Percentiles rank a stretch among this genome's conserved stretches.
Conservation (phyloP, 1,139 yeast genomes). For the Trichomonascaceae sp. region DNA sequence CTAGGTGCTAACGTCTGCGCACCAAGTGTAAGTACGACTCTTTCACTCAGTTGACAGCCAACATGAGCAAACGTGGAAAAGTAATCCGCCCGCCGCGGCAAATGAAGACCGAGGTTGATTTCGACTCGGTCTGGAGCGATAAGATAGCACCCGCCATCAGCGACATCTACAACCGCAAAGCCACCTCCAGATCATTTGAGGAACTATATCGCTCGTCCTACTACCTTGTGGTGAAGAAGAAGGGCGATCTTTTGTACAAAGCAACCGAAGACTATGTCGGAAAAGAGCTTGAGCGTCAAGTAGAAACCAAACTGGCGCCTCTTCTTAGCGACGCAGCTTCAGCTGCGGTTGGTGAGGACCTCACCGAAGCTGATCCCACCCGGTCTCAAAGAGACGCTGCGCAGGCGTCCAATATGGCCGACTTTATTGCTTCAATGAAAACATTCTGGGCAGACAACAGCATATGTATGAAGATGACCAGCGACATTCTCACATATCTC, state of each 20-base stretch:
- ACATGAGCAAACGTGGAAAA: neutral
- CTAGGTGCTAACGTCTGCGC: too few species aligned
- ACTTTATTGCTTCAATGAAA: neutral
- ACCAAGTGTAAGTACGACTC: too few species aligned
- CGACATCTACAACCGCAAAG: conserved; percentile 64
- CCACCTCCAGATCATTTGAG: conserved; percentile 69
- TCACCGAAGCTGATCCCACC: neutral
- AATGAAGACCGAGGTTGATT: conserved; percentile 33
- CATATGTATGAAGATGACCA: conserved; percentile 62
- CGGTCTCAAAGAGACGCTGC: conserved; percentile 1
- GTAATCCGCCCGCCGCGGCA: conserved; percentile 13
- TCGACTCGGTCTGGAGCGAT: conserved; percentile 52
- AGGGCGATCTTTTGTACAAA: conserved; percentile 57
- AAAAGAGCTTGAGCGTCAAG: conserved; percentile 33
- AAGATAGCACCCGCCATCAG: conserved; percentile 59
- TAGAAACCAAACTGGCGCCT: conserved; percentile 13
- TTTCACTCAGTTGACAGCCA: too few species aligned
- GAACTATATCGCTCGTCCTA: conserved; percentile 76
- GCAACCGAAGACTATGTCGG: conserved; percentile 42
- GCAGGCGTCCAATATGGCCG: neutral
- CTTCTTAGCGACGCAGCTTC: conserved; percentile 5
- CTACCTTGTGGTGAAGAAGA: conserved; percentile 60
- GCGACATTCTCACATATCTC: conserved; percentile 80
- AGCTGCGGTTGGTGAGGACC: neutral
- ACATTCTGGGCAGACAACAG: conserved; percentile 65